Base-by-base conservation (phyloP, 768 basidiomycete genomes). In the Botryobasidium botryosum region DNA sequence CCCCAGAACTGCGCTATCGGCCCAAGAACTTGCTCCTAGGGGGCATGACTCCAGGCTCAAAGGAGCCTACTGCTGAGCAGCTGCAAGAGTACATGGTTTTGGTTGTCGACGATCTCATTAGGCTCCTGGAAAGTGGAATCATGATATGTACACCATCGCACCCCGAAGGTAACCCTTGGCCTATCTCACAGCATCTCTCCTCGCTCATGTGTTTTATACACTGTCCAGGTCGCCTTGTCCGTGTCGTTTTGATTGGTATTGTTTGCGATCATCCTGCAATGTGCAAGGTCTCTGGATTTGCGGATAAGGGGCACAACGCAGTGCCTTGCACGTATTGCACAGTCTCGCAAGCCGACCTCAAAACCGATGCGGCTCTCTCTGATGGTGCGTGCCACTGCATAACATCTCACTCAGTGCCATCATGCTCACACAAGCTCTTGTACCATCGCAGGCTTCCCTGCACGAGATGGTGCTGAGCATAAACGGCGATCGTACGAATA, bases 211-310 rank as follows among this genome's bases (percentile, higher is more conserved):
- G n/a, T n/a, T n/a, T n/a, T 20, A 36, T 8, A 48, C 44, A 36
- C 20, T 45, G 33, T 24, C 12, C 27, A 56, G 55, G 56, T 33
- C 46, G 46, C n/a, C 36, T 26, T 13, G 47, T 61, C 6, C 53
- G 50, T 18, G 56, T 57, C 8, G 52, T 50, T 4, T 44, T 60
- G 5, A 35, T 61, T 23, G 55, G 36, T 2, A 51, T 61, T 10
- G 51, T 62, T 5, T 57, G 56, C 10, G 60, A 61, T 37, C 57
- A 61, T 35, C 59, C 57, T 0, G 59, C 57, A 1, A 53, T 57
- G 53, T 54, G 51, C 31, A 59, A 59, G 38, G 41, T 59, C 8
- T 47, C 44, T 17, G 54, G 59, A 1, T 56, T 55, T 32, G 54
- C 56, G 4, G 57, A 59, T 33, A 55, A 61, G 20, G 17, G 42